Evolutionary conservation across 306 rosid genomes (phyloP), one percentile per base, ranked within the genome.

Genomic region (Gastrolobium villosum): DNA sequence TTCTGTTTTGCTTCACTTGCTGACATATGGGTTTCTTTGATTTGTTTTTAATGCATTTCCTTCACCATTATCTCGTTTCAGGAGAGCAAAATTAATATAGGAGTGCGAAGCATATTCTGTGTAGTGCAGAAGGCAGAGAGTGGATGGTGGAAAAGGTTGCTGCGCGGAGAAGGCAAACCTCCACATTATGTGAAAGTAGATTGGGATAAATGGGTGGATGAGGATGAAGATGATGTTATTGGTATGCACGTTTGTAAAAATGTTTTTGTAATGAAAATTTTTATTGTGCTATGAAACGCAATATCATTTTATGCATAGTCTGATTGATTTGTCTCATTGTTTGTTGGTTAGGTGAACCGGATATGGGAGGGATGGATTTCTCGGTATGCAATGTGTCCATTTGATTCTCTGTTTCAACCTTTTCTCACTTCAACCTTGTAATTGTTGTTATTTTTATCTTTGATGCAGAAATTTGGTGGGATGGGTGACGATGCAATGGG

Each of bases 131-230:
- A 92, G 88, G 97, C 96, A 6, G 96, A 94, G 83, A 44, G n/a
- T 5, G 94, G 67, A 41, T 94, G 98, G 98, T 94, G 97, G 98
- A 87, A 87, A 44, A 94, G 83, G 82, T 86, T 94, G 8, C 72
- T 94, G 70, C 85, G 87, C 9, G 98, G 83, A 53, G 96, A 83
- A 79, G 96, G 92, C 56, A 94, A 88, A 86, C 52, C 92, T 14
- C 98, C 98, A 1, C 98, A 94, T 74, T 86, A 89, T 56, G 88
- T 94, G 61, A 94, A 92, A 86, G 96, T 94, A 76, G 98, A 94
- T 78, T 94, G 97, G 97, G 97, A 94, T 80, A 94, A 90, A 83
- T 94, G 98, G 98, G 98, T 84, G 4, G 98, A 94, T 70, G 97
- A 94, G 70, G 98, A 94, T 63, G 98, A 92, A 8, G 96, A 90